These are phyloP conservation scores for Viola odorata DNA, from an alignment of 345 rosid species.

Conservation along the genomic window DNA sequence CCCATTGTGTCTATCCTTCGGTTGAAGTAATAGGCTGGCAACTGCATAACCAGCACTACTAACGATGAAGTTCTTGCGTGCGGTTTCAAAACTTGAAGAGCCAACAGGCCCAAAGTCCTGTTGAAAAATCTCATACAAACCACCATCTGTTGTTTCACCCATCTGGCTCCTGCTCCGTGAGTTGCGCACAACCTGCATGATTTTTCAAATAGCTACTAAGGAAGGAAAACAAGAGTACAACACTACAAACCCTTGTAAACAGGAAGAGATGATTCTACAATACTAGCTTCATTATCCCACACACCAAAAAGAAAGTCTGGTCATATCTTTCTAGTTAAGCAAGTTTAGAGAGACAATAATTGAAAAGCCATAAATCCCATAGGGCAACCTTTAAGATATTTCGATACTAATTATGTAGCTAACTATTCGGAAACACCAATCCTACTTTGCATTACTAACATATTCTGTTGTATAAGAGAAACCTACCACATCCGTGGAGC, in stretches of 20 bases:
- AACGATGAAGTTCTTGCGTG: slow-evolving; percentile 88
- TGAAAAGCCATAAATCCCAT: too few relatives aligned
- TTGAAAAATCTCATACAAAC: slow-evolving; percentile 93
- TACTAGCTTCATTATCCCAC: background rate
- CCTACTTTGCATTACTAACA: background rate
- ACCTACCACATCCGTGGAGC: too few relatives aligned
- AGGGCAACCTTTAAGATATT: too few relatives aligned
- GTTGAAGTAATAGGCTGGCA: slow-evolving; percentile 93
- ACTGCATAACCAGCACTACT: slow-evolving; percentile 99
- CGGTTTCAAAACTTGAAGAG: slow-evolving; percentile 77
- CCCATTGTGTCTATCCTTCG: slow-evolving; percentile 98
- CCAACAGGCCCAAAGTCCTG: slow-evolving; percentile 98
- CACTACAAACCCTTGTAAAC: background rate
- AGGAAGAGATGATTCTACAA: background rate
- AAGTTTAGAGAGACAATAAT: background rate
- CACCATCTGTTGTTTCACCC: slow-evolving; percentile 99
- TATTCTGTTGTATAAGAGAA: background rate
- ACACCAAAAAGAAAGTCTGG: background rate
- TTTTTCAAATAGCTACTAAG: background rate
- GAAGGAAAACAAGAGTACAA: background rate
- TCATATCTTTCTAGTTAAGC: background rate
- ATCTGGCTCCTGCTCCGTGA: slow-evolving; percentile 95
- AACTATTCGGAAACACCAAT: background rate
- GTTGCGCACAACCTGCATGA: slow-evolving; percentile 82
- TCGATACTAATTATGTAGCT: too few relatives aligned